Percentiles rank a stretch among this genome's conserved stretches.
Evolutionary conservation across 2,329 filamentous ascomycete genomes (phyloP).

Genomic region (Penicillium brevicompactum): DNA sequence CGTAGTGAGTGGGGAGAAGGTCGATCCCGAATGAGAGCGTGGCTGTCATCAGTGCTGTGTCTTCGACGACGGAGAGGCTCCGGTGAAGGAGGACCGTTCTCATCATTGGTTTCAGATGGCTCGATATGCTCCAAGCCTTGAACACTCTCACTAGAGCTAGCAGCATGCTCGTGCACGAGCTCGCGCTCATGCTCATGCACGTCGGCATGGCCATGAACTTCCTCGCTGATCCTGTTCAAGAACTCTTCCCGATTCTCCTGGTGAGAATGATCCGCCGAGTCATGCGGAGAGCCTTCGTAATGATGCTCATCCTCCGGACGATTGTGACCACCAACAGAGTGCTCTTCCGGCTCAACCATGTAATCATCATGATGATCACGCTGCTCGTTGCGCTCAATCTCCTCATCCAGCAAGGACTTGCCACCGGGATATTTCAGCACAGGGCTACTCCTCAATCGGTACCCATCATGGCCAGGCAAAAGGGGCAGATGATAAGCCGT

Average conservation of each 20-base stretch:
- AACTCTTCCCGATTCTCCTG: constrained; percentile 15
- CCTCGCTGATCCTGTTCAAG: constrained; percentile 16
- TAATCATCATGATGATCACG: constrained; percentile 91
- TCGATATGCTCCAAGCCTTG: not conserved
- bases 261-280: constrained; percentile 10
- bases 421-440: constrained; percentile 91
- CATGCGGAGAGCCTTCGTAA: constrained; percentile 15
- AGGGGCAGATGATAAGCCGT: constrained; percentile 92
- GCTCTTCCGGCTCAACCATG: constrained; percentile 65
- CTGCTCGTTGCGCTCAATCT: constrained; percentile 91
- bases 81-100: not conserved
- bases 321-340: constrained; percentile 43
- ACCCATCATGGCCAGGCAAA: constrained; percentile 81
- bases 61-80: constrained; percentile 24
- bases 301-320: constrained; percentile 34
- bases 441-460: constrained; percentile 84
- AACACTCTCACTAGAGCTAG: not conserved
- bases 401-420: constrained; percentile 88
- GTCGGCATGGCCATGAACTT: constrained; percentile 8
- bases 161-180: not conserved
- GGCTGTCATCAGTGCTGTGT: constrained; percentile 26
- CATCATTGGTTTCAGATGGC: constrained; percentile 3
- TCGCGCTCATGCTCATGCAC: not conserved
- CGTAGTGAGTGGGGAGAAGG: constrained; percentile 49
- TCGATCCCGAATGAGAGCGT: constrained; percentile 22